These are phyloP conservation scores for Penicillium macrosclerotiorum DNA, from an alignment of 495 filamentous ascomycete genomes.

Conservation along the genomic window DNA sequence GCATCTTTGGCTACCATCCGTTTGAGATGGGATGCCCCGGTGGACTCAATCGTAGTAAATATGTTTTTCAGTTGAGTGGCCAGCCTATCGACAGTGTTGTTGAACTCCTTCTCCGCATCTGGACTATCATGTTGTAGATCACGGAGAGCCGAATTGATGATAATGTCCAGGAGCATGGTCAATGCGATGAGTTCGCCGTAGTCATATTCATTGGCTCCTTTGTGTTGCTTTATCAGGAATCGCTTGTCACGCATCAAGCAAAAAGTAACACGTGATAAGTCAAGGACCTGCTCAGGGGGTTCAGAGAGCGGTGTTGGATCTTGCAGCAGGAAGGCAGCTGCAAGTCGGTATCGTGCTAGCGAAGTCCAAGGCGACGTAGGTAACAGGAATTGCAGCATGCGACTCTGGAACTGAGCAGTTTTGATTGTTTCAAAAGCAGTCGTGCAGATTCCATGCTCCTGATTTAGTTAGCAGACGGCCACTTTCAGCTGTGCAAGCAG, in stretches of 20 bases:
- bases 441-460: constrained; percentile 55
- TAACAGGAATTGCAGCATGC: constrained; percentile 59
- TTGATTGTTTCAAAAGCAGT: constrained; percentile 51
- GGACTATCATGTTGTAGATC: constrained; percentile 26
- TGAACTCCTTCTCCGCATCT: constrained; percentile 54
- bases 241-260: constrained; percentile 47
- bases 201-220: constrained; percentile 52
- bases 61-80: constrained; percentile 61
- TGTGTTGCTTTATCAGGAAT: constrained; percentile 44
- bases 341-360: constrained; percentile 68
- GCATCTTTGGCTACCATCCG: constrained; percentile 71
- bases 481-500: background rate
- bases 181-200: constrained; percentile 64
- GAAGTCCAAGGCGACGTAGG: constrained; percentile 52
- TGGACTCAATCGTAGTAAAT: constrained; percentile 69
- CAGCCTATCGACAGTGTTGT: constrained; percentile 66
- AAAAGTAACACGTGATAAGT: constrained; percentile 49
- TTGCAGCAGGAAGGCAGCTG: constrained; percentile 65
- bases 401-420: constrained; percentile 53
- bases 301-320: constrained; percentile 46
- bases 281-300: constrained; percentile 42
- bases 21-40: constrained; percentile 67
- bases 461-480: constrained; percentile 10
- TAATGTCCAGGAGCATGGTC: constrained; percentile 66
- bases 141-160: constrained; percentile 61